Evolutionary conservation across 225 moss, liverwort and hornwort species (phyloP).

Genomic region (Takakia lepidozioides): DNA sequence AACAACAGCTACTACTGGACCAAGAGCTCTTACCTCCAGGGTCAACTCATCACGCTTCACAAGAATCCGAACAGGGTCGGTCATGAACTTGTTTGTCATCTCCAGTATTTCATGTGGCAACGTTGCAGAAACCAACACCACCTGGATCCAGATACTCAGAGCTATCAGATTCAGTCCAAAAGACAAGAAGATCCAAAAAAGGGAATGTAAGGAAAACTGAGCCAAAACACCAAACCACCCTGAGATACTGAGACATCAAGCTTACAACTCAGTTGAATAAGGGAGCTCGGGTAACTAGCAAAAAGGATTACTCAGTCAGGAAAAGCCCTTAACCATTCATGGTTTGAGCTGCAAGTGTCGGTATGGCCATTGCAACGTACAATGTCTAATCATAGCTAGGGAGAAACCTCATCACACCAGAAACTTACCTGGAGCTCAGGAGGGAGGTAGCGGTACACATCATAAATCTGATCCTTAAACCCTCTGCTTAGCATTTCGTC

Average conservation of each 20-base stretch:
- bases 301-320: too few relatives aligned
- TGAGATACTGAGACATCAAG: too few relatives aligned
- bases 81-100: conserved; percentile 93
- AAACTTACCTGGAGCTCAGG: conserved; percentile 80
- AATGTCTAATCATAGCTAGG: too few relatives aligned
- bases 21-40: conserved; percentile 44
- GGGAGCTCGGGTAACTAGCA: too few relatives aligned
- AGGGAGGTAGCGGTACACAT: conserved; percentile 82
- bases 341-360: too few relatives aligned
- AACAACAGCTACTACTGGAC: too few relatives aligned
- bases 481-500: conserved; percentile 94
- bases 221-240: too few relatives aligned
- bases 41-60: conserved; percentile 97
- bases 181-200: neutral
- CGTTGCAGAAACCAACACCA: conserved; percentile 80
- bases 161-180: neutral
- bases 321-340: too few relatives aligned
- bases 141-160: conserved; percentile 32
- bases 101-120: conserved; percentile 84
- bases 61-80: conserved; percentile 79
- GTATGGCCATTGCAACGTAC: too few relatives aligned
- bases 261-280: too few relatives aligned
- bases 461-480: conserved; percentile 86
- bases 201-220: too few relatives aligned
- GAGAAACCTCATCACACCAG: too few relatives aligned